phyloP scores from a whole-genome alignment of 192 early-diverging fungal species.

The Coemansia sp. region DNA sequence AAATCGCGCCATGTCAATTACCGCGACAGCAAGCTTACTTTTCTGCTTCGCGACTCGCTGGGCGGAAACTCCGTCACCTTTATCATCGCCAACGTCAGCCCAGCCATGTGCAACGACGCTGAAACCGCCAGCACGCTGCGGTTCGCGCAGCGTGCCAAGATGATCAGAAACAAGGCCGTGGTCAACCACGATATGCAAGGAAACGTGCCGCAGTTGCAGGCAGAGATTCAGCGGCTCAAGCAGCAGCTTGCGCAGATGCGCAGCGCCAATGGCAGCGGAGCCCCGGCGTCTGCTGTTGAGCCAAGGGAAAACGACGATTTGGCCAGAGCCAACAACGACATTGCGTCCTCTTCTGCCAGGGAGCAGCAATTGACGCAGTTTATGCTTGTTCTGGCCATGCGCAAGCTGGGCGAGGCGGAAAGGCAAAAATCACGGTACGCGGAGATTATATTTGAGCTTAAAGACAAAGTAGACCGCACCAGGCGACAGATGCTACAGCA shows the following conservation, averaged over 20 bases:
- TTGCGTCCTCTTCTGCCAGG: constrained; percentile 10
- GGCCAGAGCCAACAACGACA: neutral
- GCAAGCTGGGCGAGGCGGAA: constrained; percentile 54
- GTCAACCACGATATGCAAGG: constrained; percentile 71
- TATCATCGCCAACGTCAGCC: constrained; percentile 66
- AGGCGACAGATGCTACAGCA: constrained; percentile 47
- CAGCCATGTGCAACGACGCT: constrained; percentile 56
- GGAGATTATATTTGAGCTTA: constrained; percentile 54
- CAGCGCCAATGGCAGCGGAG: neutral
- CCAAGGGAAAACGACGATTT: neutral
- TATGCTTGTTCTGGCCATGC: constrained; percentile 54
- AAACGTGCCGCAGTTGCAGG: constrained; percentile 63
- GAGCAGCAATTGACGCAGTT: constrained; percentile 48
- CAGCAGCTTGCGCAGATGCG: constrained; percentile 39
- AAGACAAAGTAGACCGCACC: constrained; percentile 36
- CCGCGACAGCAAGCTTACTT: constrained; percentile 70
- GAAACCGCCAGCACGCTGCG: constrained; percentile 67
- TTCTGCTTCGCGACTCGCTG: constrained; percentile 67
- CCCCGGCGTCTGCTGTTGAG: neutral
- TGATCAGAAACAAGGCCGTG: constrained; percentile 72
- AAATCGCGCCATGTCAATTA: constrained; percentile 67
- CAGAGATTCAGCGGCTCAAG: constrained; percentile 62
- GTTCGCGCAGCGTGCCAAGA: constrained; percentile 71
- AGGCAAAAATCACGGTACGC: constrained; percentile 57
- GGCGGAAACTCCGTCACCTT: constrained; percentile 72